A percentile compares a stretch with the other conserved stretches of the same genome.
Evolutionary conservation across 129 eudicot genomes (phyloP).

Genomic region (Tagetes patula): DNA sequence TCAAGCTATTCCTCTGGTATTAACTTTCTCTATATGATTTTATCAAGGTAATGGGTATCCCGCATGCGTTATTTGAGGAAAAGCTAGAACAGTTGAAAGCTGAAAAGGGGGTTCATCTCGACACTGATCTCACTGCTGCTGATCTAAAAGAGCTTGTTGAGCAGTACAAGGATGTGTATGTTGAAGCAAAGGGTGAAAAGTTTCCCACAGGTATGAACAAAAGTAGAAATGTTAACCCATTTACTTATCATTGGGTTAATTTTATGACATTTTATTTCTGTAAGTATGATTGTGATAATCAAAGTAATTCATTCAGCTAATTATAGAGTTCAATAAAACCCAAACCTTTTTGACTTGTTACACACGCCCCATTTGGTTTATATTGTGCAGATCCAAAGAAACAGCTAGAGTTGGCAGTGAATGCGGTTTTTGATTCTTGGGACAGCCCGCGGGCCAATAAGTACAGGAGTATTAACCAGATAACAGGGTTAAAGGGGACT

Average conservation of each 20-base stretch:
- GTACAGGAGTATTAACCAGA: constrained; percentile 86
- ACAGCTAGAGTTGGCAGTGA: constrained; percentile 78
- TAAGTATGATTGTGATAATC: too few species aligned
- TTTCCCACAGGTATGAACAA: constrained; percentile 70
- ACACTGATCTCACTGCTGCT: constrained; percentile 80
- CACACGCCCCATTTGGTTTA: background rate
- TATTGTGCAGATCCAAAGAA: constrained; percentile 65
- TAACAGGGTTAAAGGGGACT: constrained; percentile 87
- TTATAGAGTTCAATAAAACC: background rate
- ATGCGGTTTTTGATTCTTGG: constrained; percentile 98
- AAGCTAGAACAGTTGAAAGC: constrained; percentile 62
- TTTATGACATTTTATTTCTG: background rate
- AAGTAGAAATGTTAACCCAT: background rate
- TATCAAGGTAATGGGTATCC: constrained; percentile 83
- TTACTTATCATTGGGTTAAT: background rate
- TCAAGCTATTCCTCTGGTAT: background rate
- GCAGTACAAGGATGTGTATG: constrained; percentile 79
- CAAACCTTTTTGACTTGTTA: background rate
- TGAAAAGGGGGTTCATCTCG: constrained; percentile 58
- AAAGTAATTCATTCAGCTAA: too few species aligned
- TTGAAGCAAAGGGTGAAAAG: constrained; percentile 76
- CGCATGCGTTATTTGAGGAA: constrained; percentile 86
- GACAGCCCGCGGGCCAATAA: constrained; percentile 95
- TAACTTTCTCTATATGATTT: constrained; percentile 7
- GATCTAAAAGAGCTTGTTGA: constrained; percentile 92